Percentiles rank a stretch among this genome's conserved stretches.
These are phyloP conservation scores for Gentiana straminea DNA, from an alignment of 257 asterid species.

Conservation along the genomic window DNA sequence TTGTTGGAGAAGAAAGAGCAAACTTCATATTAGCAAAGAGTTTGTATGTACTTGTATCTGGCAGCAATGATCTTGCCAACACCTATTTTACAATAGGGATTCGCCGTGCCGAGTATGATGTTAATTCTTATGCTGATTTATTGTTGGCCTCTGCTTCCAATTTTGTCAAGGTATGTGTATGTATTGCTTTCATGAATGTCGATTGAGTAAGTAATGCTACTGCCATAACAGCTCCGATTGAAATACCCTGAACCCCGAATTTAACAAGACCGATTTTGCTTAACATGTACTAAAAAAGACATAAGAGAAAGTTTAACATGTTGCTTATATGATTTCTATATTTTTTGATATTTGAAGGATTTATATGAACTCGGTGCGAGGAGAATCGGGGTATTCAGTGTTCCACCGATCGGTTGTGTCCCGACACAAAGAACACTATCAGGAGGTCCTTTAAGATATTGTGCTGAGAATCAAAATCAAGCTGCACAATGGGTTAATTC, in stretches of 20 bases:
- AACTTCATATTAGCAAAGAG: constrained; percentile 10
- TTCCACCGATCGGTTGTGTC: constrained; percentile 42
- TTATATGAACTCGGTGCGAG: constrained; percentile 29
- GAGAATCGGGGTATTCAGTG: constrained; percentile 26
- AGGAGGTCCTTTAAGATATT: constrained; percentile 23
- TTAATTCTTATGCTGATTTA: constrained; percentile 15
- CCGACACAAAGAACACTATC: constrained; percentile 40
- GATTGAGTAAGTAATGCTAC: neutral
- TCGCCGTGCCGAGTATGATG: constrained; percentile 9
- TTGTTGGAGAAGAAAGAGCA: constrained; percentile 20
- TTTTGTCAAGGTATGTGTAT: constrained; percentile 11
- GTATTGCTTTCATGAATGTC: too few relatives aligned
- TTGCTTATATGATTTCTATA: neutral
- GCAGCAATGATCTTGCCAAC: constrained; percentile 13
- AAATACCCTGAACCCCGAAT: neutral
- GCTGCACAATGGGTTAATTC: constrained; percentile 27
- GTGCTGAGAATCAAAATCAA: constrained; percentile 23
- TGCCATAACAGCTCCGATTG: neutral
- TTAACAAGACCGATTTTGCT: too few relatives aligned
- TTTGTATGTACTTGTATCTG: constrained; percentile 17
- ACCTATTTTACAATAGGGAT: constrained; percentile 15
- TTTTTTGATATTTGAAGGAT: constrained; percentile 14
- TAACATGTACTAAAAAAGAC: too few relatives aligned
- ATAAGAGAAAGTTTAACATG: too few relatives aligned
- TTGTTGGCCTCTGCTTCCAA: constrained; percentile 16